A percentile compares a stretch with the other conserved stretches of the same genome.
These are phyloP conservation scores for Ceratobasidium sp. DNA, from an alignment of 1,284 basidiomycete species.

Conservation along the genomic window DNA sequence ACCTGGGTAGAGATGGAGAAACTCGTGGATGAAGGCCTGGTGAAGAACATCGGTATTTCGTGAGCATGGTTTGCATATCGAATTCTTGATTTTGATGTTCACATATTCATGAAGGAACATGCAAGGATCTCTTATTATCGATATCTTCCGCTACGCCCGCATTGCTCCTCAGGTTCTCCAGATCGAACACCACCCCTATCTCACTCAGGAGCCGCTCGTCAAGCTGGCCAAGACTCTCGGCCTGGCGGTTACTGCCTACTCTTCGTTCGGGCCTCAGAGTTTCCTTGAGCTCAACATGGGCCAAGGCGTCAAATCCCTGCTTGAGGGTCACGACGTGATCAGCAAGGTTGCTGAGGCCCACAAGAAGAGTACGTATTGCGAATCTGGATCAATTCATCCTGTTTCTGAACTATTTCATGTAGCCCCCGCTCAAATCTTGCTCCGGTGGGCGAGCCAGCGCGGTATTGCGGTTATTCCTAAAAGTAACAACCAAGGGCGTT, in stretches of 20 bases:
- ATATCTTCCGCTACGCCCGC: slow-evolving; percentile 73
- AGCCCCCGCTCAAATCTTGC: slow-evolving; percentile 69
- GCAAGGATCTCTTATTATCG: slow-evolving; percentile 67
- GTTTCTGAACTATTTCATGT: slow-evolving; percentile 5
- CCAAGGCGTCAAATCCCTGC: slow-evolving; percentile 54
- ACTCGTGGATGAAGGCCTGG: slow-evolving; percentile 71
- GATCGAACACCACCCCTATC: slow-evolving; percentile 79
- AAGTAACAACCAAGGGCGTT: slow-evolving; percentile 62
- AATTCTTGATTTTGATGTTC: background rate
- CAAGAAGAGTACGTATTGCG: slow-evolving; percentile 60
- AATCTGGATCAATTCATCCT: background rate
- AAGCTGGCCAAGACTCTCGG: slow-evolving; percentile 63
- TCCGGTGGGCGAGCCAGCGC: slow-evolving; percentile 80
- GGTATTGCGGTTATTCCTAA: slow-evolving; percentile 83
- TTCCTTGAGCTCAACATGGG: slow-evolving; percentile 69
- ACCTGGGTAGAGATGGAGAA: slow-evolving; percentile 80
- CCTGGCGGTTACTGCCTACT: slow-evolving; percentile 79
- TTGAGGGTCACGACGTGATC: slow-evolving; percentile 63
- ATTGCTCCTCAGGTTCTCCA: slow-evolving; percentile 76
- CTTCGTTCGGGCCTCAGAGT: slow-evolving; percentile 75
- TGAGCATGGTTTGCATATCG: slow-evolving; percentile 43
- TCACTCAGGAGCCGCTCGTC: slow-evolving; percentile 71
- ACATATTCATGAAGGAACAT: slow-evolving; percentile 59
- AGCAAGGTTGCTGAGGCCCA: slow-evolving; percentile 59
- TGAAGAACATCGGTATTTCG: slow-evolving; percentile 78